Conservation (phyloP, 495 filamentous ascomycete genomes). For the Aspergillus sclerotiicarbonarius region DNA sequence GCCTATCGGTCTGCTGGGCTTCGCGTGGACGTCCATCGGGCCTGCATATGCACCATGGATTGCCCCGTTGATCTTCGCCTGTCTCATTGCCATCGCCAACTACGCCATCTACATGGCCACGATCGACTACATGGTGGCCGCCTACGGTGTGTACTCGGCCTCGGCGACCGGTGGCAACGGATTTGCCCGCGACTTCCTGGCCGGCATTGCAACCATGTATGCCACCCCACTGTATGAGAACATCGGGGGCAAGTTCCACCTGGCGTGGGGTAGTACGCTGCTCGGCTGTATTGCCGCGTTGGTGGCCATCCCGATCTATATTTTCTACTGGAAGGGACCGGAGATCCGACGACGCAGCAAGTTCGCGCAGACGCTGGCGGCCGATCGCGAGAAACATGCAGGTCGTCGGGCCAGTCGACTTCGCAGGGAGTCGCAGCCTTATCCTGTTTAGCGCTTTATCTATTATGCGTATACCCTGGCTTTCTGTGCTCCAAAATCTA, state of each 20-base stretch:
- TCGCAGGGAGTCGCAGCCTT: neutral
- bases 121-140: slow-evolving; percentile 73
- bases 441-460: neutral
- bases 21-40: slow-evolving; percentile 57
- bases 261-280: slow-evolving; percentile 35
- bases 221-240: slow-evolving; percentile 28
- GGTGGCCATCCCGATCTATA: slow-evolving; percentile 39
- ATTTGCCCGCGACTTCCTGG: slow-evolving; percentile 35
- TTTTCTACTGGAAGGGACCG: slow-evolving; percentile 44
- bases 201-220: slow-evolving; percentile 35
- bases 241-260: slow-evolving; percentile 21
- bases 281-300: slow-evolving; percentile 33
- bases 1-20: slow-evolving; percentile 61
- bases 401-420: slow-evolving; percentile 5
- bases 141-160: slow-evolving; percentile 69
- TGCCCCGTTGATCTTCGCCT: slow-evolving; percentile 52
- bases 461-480: neutral
- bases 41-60: slow-evolving; percentile 56
- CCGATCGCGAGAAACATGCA: slow-evolving; percentile 8
- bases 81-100: slow-evolving; percentile 59
- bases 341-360: slow-evolving; percentile 36
- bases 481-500: too few relatives aligned
- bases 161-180: slow-evolving; percentile 69
- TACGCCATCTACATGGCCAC: slow-evolving; percentile 70
- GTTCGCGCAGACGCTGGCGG: slow-evolving; percentile 32